Evolutionary conservation across 768 basidiomycete genomes (phyloP).

Genomic region (Austroboletus eburneus): DNA sequence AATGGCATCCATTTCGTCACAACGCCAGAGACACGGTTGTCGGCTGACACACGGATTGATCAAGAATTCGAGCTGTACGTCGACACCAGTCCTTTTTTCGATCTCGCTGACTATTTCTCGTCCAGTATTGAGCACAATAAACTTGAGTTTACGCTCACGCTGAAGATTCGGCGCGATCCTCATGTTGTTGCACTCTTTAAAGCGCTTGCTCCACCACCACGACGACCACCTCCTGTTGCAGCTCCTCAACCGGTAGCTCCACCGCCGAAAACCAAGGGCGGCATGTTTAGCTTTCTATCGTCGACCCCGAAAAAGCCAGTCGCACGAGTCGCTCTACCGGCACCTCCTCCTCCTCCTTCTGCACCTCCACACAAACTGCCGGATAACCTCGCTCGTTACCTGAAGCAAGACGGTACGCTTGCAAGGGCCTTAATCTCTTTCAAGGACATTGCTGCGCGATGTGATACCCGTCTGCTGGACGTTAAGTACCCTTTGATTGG

Average conservation of each 20-base stretch:
- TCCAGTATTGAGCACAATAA: conserved; percentile 87
- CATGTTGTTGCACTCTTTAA: conserved; percentile 81
- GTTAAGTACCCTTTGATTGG: conserved; percentile 79
- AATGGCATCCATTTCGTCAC: conserved; percentile 97
- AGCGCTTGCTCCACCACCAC: conserved; percentile 36
- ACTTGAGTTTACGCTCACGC: conserved; percentile 87
- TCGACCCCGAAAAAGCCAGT: conserved; percentile 69
- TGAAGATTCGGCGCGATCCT: conserved; percentile 83
- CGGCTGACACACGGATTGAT: conserved; percentile 59
- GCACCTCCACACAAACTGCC: conserved; percentile 43
- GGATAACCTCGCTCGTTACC: conserved; percentile 77
- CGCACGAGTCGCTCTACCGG: conserved; percentile 33
- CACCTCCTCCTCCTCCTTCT: conserved; percentile 35
- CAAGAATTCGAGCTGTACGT: conserved; percentile 91
- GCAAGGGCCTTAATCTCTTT: conserved; percentile 86
- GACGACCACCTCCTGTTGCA: conserved; percentile 39
- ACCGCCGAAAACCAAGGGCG: conserved; percentile 51
- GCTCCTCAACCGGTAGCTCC: conserved; percentile 41
- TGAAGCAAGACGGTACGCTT: conserved; percentile 83
- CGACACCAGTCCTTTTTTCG: not conserved
- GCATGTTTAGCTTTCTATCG: conserved; percentile 73
- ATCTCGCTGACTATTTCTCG: not conserved
- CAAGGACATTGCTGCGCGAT: conserved; percentile 78
- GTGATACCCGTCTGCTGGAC: conserved; percentile 83
- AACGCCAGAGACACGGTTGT: conserved; percentile 71